Evolutionary conservation across 495 filamentous ascomycete genomes (phyloP).

Genomic region (Astrothelium macrocarpum): DNA sequence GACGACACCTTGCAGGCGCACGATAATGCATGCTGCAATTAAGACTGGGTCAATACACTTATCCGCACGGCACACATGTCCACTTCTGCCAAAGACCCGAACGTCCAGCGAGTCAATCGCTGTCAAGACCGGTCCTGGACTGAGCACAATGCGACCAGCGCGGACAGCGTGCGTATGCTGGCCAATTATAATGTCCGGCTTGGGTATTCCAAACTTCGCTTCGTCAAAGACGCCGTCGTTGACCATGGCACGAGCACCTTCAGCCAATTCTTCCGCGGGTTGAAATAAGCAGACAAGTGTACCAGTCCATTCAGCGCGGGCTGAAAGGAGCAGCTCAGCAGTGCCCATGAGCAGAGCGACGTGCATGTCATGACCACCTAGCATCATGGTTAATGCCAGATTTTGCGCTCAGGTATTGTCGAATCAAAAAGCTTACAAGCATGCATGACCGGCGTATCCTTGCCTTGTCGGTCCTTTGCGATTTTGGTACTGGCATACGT

Average conservation of each 20-base stretch:
- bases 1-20: constrained; percentile 43
- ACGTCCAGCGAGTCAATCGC: constrained; percentile 40
- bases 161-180: constrained; percentile 44
- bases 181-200: constrained; percentile 42
- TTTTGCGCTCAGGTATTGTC: not conserved
- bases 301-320: constrained; percentile 36
- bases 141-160: constrained; percentile 25
- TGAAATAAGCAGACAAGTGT: constrained; percentile 48
- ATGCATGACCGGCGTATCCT: constrained; percentile 13
- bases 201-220: constrained; percentile 30
- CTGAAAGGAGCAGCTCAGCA: constrained; percentile 33
- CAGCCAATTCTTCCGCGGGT: constrained; percentile 44
- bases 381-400: not conserved
- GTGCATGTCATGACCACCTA: constrained; percentile 47
- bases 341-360: constrained; percentile 45
- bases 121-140: constrained; percentile 4
- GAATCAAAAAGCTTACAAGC: constrained; percentile 9
- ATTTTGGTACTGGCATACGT: constrained; percentile 8
- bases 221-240: constrained; percentile 40
- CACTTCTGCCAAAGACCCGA: constrained; percentile 43
- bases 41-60: constrained; percentile 43
- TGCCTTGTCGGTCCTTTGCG: constrained; percentile 1
- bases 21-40: constrained; percentile 40
- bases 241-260: constrained; percentile 46
- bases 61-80: constrained; percentile 45